phyloP scores from a whole-genome alignment of 2,329 filamentous ascomycete genomes.

The Alternaria novae-zelandiae region DNA sequence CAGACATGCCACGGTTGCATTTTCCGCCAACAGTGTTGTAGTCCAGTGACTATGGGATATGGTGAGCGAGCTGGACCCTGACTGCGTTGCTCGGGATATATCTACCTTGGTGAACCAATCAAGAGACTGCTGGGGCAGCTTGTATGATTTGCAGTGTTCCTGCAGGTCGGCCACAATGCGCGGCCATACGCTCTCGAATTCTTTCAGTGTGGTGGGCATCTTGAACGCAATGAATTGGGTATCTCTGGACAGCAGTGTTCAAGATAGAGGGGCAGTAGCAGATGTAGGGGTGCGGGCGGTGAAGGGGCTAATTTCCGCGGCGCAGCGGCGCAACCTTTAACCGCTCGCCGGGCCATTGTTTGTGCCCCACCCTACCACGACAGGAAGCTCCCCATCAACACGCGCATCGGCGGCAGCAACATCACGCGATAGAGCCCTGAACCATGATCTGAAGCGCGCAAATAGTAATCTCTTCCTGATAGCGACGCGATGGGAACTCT shows the following conservation, averaged over 20 bases:
- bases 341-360: conserved; percentile 17
- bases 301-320: conserved; percentile 10
- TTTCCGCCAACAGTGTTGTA: conserved; percentile 92
- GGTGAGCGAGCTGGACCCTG: conserved; percentile 22
- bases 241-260: conserved; percentile 1
- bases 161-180: conserved; percentile 83
- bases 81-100: background rate
- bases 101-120: conserved; percentile 84
- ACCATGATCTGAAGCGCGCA: background rate
- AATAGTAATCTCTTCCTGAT: background rate
- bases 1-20: conserved; percentile 98
- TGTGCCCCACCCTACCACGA: conserved; percentile 26
- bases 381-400: conserved; percentile 28
- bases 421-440: conserved; percentile 1
- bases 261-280: conserved; percentile 15
- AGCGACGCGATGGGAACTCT: conserved; percentile 29
- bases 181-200: conserved; percentile 91
- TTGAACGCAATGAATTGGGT: conserved; percentile 1
- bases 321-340: conserved; percentile 2
- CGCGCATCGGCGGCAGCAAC: conserved; percentile 16
- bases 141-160: conserved; percentile 79
- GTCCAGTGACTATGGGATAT: conserved; percentile 70
- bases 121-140: conserved; percentile 78
- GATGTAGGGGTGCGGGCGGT: conserved; percentile 12
- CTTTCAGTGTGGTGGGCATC: conserved; percentile 77